Percentiles rank a stretch among this genome's conserved stretches.
phyloP scores from a whole-genome alignment of 73 alveolate species.

The Paramecium sexaurelia region DNA sequence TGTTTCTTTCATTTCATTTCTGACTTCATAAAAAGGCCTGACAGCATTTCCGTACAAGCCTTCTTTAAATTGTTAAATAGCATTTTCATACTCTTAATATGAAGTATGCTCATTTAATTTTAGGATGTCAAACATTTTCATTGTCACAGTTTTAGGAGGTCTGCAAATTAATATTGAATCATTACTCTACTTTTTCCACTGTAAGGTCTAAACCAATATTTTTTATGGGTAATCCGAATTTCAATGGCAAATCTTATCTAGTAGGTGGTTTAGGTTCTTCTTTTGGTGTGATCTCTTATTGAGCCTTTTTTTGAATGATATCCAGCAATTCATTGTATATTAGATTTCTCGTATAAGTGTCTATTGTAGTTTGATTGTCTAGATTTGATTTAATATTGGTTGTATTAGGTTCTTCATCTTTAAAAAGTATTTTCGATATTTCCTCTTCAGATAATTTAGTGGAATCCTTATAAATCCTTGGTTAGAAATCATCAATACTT shows the following conservation, averaged over 20 bases:
- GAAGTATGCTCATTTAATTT: constrained; percentile 74
- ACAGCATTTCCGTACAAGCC: constrained; percentile 80
- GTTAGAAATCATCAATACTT: neutral
- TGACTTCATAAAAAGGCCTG: constrained; percentile 10
- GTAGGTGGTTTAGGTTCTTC: constrained; percentile 16
- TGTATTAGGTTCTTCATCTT: neutral
- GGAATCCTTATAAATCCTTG: neutral
- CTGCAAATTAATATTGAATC: constrained; percentile 55
- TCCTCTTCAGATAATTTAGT: constrained; percentile 18
- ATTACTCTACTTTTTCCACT: constrained; percentile 58
- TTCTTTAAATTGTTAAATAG: constrained; percentile 72
- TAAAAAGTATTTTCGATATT: constrained; percentile 19
- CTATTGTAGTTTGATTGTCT: neutral
- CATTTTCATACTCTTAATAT: constrained; percentile 71
- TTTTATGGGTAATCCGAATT: constrained; percentile 68
- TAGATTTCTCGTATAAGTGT: neutral
- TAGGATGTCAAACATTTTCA: constrained; percentile 70
- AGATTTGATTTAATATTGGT: neutral
- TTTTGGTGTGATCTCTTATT: constrained; percentile 2
- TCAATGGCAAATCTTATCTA: neutral
- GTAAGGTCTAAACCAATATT: constrained; percentile 76
- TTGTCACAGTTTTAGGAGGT: constrained; percentile 67
- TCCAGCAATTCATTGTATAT: constrained; percentile 35
- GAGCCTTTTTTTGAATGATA: neutral
- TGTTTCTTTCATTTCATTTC: constrained; percentile 71